Percentiles rank a stretch among this genome's conserved stretches.
Conservation (phyloP, 2,329 filamentous ascomycete genomes). For the Dothistroma septosporum region DNA sequence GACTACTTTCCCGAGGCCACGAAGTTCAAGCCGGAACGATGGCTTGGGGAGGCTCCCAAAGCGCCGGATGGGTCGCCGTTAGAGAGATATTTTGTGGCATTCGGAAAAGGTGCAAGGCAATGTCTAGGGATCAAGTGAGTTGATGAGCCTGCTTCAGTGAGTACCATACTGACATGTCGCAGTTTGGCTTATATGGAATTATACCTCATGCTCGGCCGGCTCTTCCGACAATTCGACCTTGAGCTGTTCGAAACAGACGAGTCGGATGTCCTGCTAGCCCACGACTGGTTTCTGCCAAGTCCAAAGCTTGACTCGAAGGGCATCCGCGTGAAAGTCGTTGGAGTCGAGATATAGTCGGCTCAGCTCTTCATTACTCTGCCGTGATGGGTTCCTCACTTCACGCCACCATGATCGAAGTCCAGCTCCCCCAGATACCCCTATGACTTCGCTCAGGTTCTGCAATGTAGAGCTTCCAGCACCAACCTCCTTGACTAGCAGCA, state of each 20-base stretch:
- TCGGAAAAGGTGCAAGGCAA: constrained; percentile 34
- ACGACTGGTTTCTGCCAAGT: constrained; percentile 23
- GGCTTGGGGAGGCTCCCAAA: constrained; percentile 29
- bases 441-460: neutral
- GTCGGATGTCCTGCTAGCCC: constrained; percentile 16
- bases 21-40: constrained; percentile 35
- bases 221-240: constrained; percentile 22
- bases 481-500: constrained; percentile 3
- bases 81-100: constrained; percentile 37
- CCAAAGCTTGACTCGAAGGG: constrained; percentile 24
- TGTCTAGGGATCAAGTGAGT: constrained; percentile 30
- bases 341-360: neutral
- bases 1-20: constrained; percentile 32
- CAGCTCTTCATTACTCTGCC: neutral
- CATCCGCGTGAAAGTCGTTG: constrained; percentile 18
- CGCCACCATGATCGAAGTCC: neutral
- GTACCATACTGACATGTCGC: neutral
- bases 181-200: constrained; percentile 28
- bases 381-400: neutral
- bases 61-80: constrained; percentile 15
- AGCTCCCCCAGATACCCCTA: constrained; percentile 1
- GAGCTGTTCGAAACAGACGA: constrained; percentile 22
- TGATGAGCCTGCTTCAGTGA: neutral
- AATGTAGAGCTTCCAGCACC: constrained; percentile 4
- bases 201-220: constrained; percentile 19